These are phyloP conservation scores for Amylostereum chailletii DNA, from an alignment of 1,284 basidiomycete genomes.

Conservation along the genomic window DNA sequence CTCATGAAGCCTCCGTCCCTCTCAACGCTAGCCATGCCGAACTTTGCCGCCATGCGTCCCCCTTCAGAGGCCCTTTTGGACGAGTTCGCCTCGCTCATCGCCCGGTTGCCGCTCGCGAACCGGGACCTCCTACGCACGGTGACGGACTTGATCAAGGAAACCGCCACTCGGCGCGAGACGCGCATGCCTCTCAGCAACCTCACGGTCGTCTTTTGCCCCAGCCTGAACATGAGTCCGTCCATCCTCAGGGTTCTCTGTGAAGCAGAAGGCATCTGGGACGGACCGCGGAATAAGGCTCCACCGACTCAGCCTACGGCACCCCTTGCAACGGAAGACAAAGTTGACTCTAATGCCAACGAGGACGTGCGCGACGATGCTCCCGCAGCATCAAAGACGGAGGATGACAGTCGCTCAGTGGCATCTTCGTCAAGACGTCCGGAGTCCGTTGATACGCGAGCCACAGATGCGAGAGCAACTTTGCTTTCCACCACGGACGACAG, in stretches of 20 bases:
- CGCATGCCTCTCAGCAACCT: conserved; percentile 83
- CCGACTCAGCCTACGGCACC: too few species aligned
- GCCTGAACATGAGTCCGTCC: conserved; percentile 70
- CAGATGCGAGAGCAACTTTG: background rate
- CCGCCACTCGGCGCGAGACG: conserved; percentile 56
- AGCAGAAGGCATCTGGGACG: conserved; percentile 51
- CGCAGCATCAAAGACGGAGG: background rate
- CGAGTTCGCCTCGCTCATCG: conserved; percentile 48
- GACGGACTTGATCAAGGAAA: conserved; percentile 62
- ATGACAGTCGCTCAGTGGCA: too few species aligned
- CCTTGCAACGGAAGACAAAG: background rate
- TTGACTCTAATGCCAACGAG: conserved; percentile 1
- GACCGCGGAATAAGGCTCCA: too few species aligned
- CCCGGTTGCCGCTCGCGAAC: conserved; percentile 64
- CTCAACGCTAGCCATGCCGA: conserved; percentile 65
- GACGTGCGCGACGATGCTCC: background rate
- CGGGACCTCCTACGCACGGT: conserved; percentile 66
- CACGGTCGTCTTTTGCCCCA: conserved; percentile 73
- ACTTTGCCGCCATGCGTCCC: conserved; percentile 45
- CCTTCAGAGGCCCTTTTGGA: conserved; percentile 47
- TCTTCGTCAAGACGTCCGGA: too few species aligned
- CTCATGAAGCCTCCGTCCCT: conserved; percentile 71
- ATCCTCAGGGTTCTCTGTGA: conserved; percentile 69
- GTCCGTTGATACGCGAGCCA: background rate
- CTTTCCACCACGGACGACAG: conserved; percentile 14